These are phyloP conservation scores for Helicocarpus griseus DNA, from an alignment of 2,329 filamentous ascomycete genomes.

Conservation along the genomic window DNA sequence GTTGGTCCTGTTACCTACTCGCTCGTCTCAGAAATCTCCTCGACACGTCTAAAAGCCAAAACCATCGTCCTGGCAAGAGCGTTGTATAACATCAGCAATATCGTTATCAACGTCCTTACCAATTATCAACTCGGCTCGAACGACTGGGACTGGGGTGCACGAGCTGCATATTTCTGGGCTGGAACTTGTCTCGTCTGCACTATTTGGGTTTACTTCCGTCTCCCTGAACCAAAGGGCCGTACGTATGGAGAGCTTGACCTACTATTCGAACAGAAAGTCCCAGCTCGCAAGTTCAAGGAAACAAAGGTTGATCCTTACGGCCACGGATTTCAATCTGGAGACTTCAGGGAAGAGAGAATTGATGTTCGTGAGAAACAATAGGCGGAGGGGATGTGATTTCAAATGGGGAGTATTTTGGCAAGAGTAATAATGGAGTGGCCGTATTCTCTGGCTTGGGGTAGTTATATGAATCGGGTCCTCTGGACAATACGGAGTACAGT, in stretches of 20 bases:
- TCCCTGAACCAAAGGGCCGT: constrained; percentile 35
- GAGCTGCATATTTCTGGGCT: constrained; percentile 35
- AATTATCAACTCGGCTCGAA: constrained; percentile 15
- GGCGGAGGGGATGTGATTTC: too few relatives aligned
- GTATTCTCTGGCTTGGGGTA: too few relatives aligned
- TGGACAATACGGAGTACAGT: too few relatives aligned
- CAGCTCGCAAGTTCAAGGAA: constrained; percentile 28
- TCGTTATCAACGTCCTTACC: constrained; percentile 32
- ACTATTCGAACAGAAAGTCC: constrained; percentile 29
- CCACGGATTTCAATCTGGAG: constrained; percentile 14
- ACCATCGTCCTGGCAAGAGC: constrained; percentile 45
- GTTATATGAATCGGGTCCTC: too few relatives aligned
- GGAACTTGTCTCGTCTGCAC: constrained; percentile 25
- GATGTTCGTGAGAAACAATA: too few relatives aligned
- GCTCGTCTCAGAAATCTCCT: constrained; percentile 45
- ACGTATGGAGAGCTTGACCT: constrained; percentile 35
- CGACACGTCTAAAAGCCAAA: constrained; percentile 45
- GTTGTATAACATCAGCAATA: constrained; percentile 41
- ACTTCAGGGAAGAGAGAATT: too few relatives aligned
- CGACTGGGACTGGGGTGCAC: constrained; percentile 29
- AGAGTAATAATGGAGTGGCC: too few relatives aligned
- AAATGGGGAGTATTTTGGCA: not conserved
- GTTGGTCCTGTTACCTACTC: constrained; percentile 47
- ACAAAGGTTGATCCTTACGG: constrained; percentile 25
- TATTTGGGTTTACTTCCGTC: constrained; percentile 35